A percentile compares a stretch with the other conserved stretches of the same genome.
These are phyloP conservation scores for Ganoderma multipileum DNA, from an alignment of 1,284 basidiomycete genomes.

Conservation along the genomic window DNA sequence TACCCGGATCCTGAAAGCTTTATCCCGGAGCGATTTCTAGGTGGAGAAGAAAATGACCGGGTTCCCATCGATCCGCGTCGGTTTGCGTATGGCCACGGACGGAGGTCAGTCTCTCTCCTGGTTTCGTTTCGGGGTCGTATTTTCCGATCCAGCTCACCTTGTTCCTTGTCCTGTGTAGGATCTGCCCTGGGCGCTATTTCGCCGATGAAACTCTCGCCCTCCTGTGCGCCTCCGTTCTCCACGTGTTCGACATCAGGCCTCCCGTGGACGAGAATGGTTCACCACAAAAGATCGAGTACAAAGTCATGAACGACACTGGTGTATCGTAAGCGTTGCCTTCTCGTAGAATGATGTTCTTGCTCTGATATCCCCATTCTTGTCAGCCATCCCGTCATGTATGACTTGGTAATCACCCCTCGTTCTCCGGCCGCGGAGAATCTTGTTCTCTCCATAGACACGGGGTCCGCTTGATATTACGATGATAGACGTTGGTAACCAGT, in stretches of 20 bases:
- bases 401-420: neutral
- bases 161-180: neutral
- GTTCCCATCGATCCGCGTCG: conserved; percentile 14
- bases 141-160: neutral
- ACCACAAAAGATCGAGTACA: conserved; percentile 6
- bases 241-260: conserved; percentile 19
- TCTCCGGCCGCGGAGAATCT: neutral
- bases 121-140: no score
- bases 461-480: neutral
- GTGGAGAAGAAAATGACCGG: conserved; percentile 21
- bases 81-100: conserved; percentile 21
- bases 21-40: conserved; percentile 29
- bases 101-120: conserved; percentile 13
- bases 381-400: neutral
- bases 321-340: conserved; percentile 9
- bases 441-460: neutral
- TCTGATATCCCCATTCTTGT: neutral
- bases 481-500: neutral
- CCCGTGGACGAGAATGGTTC: conserved; percentile 13
- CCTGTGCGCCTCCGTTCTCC: conserved; percentile 14
- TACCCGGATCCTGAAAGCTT: conserved; percentile 31
- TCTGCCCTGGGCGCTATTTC: conserved; percentile 24
- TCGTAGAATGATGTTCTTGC: neutral
- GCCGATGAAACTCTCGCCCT: conserved; percentile 22
- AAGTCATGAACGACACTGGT: neutral